Conservation (phyloP, 257 asterid species). For the Gentiana macrophylla region DNA sequence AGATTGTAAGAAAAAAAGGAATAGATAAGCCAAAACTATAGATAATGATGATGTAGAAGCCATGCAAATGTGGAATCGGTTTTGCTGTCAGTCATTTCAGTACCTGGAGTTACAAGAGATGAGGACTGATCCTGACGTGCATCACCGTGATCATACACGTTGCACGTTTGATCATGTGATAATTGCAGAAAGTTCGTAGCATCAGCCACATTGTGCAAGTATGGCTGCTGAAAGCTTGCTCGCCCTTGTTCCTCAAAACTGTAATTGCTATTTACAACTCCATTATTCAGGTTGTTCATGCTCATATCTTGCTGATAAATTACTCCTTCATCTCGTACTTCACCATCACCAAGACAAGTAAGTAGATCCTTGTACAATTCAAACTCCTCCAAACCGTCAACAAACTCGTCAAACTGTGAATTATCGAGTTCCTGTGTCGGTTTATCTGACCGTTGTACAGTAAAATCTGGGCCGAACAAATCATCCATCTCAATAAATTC, state of each 20-base stretch:
- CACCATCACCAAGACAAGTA: slow-evolving; percentile 25
- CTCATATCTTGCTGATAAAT: slow-evolving; percentile 22
- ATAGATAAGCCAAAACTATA: slow-evolving; percentile 25
- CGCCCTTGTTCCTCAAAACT: slow-evolving; percentile 9
- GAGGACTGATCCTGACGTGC: slow-evolving; percentile 23
- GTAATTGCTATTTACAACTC: slow-evolving; percentile 5
- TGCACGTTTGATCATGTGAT: slow-evolving; percentile 37
- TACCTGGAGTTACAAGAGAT: slow-evolving; percentile 62
- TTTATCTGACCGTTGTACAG: slow-evolving; percentile 19
- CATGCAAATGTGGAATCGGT: slow-evolving; percentile 23
- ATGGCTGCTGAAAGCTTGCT: slow-evolving; percentile 30
- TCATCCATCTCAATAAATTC: slow-evolving; percentile 87
- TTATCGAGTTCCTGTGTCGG: slow-evolving; percentile 19
- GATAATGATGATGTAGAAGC: slow-evolving; percentile 17
- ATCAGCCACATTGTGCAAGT: slow-evolving; percentile 22
- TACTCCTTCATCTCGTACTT: slow-evolving; percentile 21
- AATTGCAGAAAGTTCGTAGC: slow-evolving; percentile 28
- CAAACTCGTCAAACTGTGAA: slow-evolving; percentile 29
- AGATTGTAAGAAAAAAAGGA: too few relatives aligned
- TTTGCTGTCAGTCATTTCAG: slow-evolving; percentile 21
- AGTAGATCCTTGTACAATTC: slow-evolving; percentile 53
- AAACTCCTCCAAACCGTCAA: slow-evolving; percentile 40
- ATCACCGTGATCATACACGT: slow-evolving; percentile 24
- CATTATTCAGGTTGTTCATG: slow-evolving; percentile 19
- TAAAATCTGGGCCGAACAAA: slow-evolving; percentile 34